Conservation (phyloP, 768 basidiomycete genomes). For the Boletus speciosus region DNA sequence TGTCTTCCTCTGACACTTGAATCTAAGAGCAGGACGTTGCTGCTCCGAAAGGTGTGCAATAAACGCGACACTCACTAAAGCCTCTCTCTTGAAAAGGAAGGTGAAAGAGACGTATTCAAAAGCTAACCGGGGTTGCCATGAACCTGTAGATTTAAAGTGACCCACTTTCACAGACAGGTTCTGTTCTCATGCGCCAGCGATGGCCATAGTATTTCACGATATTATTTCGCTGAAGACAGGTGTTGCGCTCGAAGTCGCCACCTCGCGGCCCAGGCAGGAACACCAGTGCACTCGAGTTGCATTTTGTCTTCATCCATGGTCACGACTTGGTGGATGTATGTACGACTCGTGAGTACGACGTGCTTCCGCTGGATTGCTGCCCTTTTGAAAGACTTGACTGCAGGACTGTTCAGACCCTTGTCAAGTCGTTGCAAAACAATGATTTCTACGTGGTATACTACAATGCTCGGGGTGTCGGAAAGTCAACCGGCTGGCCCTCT, state of each 20-base stretch:
- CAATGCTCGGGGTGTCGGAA: slow-evolving; percentile 77
- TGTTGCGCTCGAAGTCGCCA: slow-evolving; percentile 41
- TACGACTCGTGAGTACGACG: slow-evolving; percentile 61
- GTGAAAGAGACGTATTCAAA: neutral
- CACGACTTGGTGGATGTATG: slow-evolving; percentile 77
- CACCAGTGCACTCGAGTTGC: slow-evolving; percentile 44
- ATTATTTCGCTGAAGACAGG: slow-evolving; percentile 33
- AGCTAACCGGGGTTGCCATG: neutral
- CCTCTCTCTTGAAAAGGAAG: slow-evolving; percentile 8
- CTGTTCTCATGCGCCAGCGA: neutral
- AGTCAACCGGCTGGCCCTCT: slow-evolving; percentile 69
- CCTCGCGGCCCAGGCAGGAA: slow-evolving; percentile 27
- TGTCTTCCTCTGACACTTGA: neutral
- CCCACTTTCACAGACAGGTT: neutral
- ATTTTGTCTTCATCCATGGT: slow-evolving; percentile 81
- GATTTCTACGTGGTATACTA: slow-evolving; percentile 63
- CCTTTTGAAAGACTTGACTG: neutral
- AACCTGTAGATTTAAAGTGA: neutral
- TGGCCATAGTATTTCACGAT: slow-evolving; percentile 6
- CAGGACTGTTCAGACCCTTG: slow-evolving; percentile 43
- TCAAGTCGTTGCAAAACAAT: slow-evolving; percentile 37
- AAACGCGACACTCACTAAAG: neutral
- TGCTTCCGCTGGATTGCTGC: neutral
- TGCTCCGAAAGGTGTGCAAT: neutral
- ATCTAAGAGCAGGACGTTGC: neutral